Evolutionary conservation across 2,329 filamentous ascomycete species (phyloP).

Genomic region (Sarocladiaceae sp.): DNA sequence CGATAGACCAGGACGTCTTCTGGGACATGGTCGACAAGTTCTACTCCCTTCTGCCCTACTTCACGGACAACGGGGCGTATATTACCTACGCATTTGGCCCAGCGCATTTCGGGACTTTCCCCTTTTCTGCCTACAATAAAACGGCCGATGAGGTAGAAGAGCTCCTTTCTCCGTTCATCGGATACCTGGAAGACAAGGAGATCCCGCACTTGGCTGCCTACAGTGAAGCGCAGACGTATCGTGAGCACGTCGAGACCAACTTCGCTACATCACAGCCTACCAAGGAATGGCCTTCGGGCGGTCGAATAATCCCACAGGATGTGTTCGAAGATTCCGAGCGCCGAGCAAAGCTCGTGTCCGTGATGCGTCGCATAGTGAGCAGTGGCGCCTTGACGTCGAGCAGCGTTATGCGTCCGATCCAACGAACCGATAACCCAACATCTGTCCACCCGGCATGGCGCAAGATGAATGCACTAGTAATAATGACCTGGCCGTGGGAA

Average conservation of each 20-base stretch:
- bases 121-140: conserved; percentile 39
- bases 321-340: conserved; percentile 9
- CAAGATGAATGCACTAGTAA: not conserved
- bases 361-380: conserved; percentile 1
- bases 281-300: conserved; percentile 19
- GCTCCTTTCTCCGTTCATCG: conserved; percentile 36
- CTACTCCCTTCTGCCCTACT: conserved; percentile 20
- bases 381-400: not conserved
- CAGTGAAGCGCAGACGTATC: conserved; percentile 23
- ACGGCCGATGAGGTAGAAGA: conserved; percentile 29
- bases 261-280: conserved; percentile 18
- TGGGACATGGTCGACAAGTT: conserved; percentile 1
- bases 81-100: conserved; percentile 37
- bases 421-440: conserved; percentile 1
- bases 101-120: conserved; percentile 32
- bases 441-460: not conserved
- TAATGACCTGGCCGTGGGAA: conserved; percentile 1
- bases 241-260: conserved; percentile 19
- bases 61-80: conserved; percentile 43
- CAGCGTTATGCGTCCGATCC: not conserved
- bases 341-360: not conserved
- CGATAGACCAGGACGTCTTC: not conserved
- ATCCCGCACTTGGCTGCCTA: conserved; percentile 21
- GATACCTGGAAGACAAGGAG: conserved; percentile 12
- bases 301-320: conserved; percentile 17